These are phyloP conservation scores for Trichoderma koningiopsis DNA, from an alignment of 2,329 filamentous ascomycete genomes.

Conservation along the genomic window DNA sequence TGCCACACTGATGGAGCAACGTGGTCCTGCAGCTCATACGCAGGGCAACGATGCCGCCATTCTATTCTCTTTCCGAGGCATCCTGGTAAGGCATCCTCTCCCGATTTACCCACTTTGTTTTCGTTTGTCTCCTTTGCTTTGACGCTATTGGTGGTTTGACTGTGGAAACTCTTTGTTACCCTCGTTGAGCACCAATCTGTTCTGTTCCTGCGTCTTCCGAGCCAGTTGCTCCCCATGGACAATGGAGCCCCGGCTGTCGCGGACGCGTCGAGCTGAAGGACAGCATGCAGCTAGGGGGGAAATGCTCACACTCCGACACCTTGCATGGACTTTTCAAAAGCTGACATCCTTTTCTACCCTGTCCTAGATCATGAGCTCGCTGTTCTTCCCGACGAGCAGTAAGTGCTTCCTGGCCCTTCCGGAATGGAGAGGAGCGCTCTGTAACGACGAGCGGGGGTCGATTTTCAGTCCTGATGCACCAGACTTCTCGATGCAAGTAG, in stretches of 20 bases:
- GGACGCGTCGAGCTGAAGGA: neutral
- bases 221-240: neutral
- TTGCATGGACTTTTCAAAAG: neutral
- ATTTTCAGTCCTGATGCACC: conserved; percentile 33
- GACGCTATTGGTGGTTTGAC: neutral
- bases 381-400: conserved; percentile 41
- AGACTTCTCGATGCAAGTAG: conserved; percentile 32
- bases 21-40: conserved; percentile 41
- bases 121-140: neutral
- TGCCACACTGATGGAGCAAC: conserved; percentile 43
- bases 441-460: conserved; percentile 32
- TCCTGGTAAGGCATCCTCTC: conserved; percentile 38
- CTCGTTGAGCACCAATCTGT: neutral
- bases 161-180: neutral
- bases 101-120: neutral
- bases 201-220: conserved; percentile 11
- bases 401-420: conserved; percentile 42
- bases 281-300: neutral
- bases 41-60: conserved; percentile 43
- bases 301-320: neutral
- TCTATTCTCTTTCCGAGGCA: conserved; percentile 42
- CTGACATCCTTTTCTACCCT: neutral
- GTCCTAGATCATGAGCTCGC: conserved; percentile 42
- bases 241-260: neutral
- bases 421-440: conserved; percentile 42